A percentile compares a stretch with the other conserved stretches of the same genome.
phyloP scores from a whole-genome alignment of 2,329 filamentous ascomycete genomes.

The Stemphylium lycopersici region DNA sequence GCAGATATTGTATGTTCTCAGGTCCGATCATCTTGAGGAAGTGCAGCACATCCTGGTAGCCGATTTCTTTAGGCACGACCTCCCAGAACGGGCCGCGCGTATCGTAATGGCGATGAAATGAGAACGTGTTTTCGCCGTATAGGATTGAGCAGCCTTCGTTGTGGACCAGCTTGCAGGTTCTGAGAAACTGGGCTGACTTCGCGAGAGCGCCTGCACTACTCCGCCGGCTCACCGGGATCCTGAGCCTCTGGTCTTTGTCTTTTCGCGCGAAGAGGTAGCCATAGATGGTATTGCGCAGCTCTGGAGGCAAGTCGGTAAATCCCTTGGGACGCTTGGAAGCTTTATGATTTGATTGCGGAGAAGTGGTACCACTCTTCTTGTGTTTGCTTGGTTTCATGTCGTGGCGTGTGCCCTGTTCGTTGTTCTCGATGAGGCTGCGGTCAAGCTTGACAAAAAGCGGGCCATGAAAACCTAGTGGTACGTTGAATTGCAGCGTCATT shows the following conservation, averaged over 20 bases:
- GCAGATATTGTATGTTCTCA: slow-evolving; percentile 54
- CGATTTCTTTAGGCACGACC: slow-evolving; percentile 53
- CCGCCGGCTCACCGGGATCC: slow-evolving; percentile 35
- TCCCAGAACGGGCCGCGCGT: slow-evolving; percentile 52
- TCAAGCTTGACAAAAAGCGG: slow-evolving; percentile 53
- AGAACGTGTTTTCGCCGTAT: slow-evolving; percentile 58
- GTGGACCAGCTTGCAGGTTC: slow-evolving; percentile 54
- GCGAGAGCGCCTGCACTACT: slow-evolving; percentile 37
- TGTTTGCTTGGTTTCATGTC: slow-evolving; percentile 24
- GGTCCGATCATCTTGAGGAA: slow-evolving; percentile 57
- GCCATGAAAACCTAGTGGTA: slow-evolving; percentile 54
- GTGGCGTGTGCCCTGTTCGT: slow-evolving; percentile 14
- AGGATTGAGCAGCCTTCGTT: slow-evolving; percentile 56
- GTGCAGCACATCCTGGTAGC: slow-evolving; percentile 53
- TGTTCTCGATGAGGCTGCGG: slow-evolving; percentile 24
- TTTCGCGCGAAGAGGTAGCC: slow-evolving; percentile 49
- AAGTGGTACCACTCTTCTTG: slow-evolving; percentile 12
- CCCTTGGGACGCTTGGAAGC: slow-evolving; percentile 9
- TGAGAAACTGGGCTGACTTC: slow-evolving; percentile 53
- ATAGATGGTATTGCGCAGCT: slow-evolving; percentile 58
- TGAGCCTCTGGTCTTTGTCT: slow-evolving; percentile 37
- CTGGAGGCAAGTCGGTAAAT: slow-evolving; percentile 44
- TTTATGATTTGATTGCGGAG: background rate
- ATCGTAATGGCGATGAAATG: slow-evolving; percentile 49
- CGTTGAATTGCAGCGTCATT: slow-evolving; percentile 54